Evolutionary conservation across 805 yeast genomes (phyloP).

Genomic region (Candida rishiriensis): DNA sequence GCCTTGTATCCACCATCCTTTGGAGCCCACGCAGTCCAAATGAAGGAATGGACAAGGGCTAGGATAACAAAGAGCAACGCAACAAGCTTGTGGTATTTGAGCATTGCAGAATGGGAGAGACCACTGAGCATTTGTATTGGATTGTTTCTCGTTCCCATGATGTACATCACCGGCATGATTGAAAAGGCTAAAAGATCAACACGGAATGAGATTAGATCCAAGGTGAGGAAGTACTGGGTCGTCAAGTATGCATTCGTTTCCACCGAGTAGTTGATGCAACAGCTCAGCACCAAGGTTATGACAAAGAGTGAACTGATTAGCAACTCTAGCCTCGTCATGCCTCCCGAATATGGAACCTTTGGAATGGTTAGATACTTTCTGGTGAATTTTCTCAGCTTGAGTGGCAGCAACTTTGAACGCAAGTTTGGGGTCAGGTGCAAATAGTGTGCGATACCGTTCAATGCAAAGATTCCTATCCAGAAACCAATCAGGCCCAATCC

Average conservation of each 20-base stretch:
- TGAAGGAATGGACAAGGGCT: slow-evolving; percentile 51
- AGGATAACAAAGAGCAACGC: slow-evolving; percentile 49
- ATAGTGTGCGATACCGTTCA: slow-evolving; percentile 29
- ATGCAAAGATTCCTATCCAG: slow-evolving; percentile 33
- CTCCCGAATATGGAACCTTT: slow-evolving; percentile 8
- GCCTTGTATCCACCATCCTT: slow-evolving; percentile 36
- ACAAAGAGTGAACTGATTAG: slow-evolving; percentile 30
- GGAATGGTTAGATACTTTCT: slow-evolving; percentile 5
- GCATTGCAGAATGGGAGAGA: slow-evolving; percentile 56
- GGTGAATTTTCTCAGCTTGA: background rate
- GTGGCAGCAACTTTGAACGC: slow-evolving; percentile 3
- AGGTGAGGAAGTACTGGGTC: slow-evolving; percentile 25
- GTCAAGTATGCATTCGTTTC: slow-evolving; percentile 36
- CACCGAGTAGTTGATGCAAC: slow-evolving; percentile 32
- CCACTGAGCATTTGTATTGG: slow-evolving; percentile 60
- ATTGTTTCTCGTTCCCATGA: slow-evolving; percentile 73
- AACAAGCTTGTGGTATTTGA: slow-evolving; percentile 62
- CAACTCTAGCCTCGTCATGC: slow-evolving; percentile 16
- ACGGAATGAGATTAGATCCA: slow-evolving; percentile 47
- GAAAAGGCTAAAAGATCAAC: slow-evolving; percentile 47
- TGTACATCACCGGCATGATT: slow-evolving; percentile 51
- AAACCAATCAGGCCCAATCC: slow-evolving; percentile 44
- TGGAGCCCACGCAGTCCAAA: slow-evolving; percentile 46
- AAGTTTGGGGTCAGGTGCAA: slow-evolving; percentile 1
- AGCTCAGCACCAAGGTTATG: slow-evolving; percentile 28